Conservation (phyloP, 495 filamentous ascomycete genomes). For the Aspergillus leporis region DNA sequence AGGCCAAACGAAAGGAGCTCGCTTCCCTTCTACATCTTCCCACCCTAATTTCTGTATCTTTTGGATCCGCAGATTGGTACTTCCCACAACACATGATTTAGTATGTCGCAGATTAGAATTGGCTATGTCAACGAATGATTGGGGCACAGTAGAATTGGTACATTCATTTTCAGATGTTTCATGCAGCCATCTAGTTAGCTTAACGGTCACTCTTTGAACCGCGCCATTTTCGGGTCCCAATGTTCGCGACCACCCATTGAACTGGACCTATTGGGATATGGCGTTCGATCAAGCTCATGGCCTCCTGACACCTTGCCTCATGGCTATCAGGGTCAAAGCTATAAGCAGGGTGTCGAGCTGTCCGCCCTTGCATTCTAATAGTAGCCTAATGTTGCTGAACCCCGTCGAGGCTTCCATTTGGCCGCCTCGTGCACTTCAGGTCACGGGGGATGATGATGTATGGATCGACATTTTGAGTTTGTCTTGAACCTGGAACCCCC, state of each 20-base stretch:
- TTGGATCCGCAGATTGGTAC: not conserved
- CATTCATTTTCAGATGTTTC: not conserved
- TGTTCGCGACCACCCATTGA: not conserved
- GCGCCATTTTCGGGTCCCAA: not conserved
- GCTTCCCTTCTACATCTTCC: not conserved
- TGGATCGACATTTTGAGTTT: not conserved
- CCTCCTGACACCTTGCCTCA: constrained; percentile 22
- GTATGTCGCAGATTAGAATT: not conserved
- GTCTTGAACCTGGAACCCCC: not conserved
- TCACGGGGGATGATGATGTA: constrained; percentile 17
- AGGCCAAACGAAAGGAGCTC: not conserved
- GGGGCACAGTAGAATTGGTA: no score
- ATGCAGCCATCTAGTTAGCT: not conserved
- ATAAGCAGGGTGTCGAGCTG: constrained; percentile 1
- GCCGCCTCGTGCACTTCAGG: constrained; percentile 20
- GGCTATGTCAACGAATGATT: not conserved
- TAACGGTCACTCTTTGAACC: not conserved
- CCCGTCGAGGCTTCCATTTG: constrained; percentile 1
- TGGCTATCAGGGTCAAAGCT: constrained; percentile 11
- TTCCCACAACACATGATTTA: not conserved
- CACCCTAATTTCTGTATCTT: not conserved
- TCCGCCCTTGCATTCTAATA: constrained; percentile 22
- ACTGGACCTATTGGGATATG: constrained; percentile 10
- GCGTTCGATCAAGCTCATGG: constrained; percentile 30
- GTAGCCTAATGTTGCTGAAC: constrained; percentile 7